Evolutionary conservation across 768 basidiomycete species (phyloP).

Genomic region (Russula sp.): DNA sequence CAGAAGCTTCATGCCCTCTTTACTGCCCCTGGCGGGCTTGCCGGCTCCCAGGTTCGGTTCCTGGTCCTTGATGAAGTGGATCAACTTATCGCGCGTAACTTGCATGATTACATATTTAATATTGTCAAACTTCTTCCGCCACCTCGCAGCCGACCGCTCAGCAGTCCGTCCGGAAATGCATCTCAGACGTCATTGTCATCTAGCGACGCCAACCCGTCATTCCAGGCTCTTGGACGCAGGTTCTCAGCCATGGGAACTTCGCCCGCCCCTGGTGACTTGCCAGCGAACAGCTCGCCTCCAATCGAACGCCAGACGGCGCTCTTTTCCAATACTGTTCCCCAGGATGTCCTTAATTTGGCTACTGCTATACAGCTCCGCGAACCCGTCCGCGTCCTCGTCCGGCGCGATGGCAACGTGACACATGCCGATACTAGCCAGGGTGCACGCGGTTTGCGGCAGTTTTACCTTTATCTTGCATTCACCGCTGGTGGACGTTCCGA

Average conservation of each 20-base stretch:
- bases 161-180: conserved; percentile 34
- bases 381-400: conserved; percentile 95
- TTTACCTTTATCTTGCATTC: conserved; percentile 93
- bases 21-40: conserved; percentile 65
- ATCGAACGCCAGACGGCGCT: conserved; percentile 85
- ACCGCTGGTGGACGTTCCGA: conserved; percentile 76
- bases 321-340: conserved; percentile 98
- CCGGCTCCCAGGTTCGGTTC: conserved; percentile 82
- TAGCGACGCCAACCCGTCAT: conserved; percentile 10
- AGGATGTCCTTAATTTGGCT: conserved; percentile 94
- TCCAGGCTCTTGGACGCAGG: conserved; percentile 40
- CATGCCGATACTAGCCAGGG: conserved; percentile 63
- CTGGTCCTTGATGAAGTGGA: conserved; percentile 97
- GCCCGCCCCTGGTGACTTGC: conserved; percentile 37
- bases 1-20: conserved; percentile 94
- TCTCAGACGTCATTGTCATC: conserved; percentile 19
- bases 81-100: conserved; percentile 92
- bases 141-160: conserved; percentile 61
- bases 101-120: conserved; percentile 91
- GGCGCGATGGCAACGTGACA: conserved; percentile 78
- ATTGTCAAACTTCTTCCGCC: conserved; percentile 91
- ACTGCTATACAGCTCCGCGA: conserved; percentile 90
- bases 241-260: conserved; percentile 50
- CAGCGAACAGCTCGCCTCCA: conserved; percentile 28
- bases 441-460: conserved; percentile 84